Evolutionary conservation across 2,329 filamentous ascomycete genomes (phyloP).

Genomic region (Botrytis porri): DNA sequence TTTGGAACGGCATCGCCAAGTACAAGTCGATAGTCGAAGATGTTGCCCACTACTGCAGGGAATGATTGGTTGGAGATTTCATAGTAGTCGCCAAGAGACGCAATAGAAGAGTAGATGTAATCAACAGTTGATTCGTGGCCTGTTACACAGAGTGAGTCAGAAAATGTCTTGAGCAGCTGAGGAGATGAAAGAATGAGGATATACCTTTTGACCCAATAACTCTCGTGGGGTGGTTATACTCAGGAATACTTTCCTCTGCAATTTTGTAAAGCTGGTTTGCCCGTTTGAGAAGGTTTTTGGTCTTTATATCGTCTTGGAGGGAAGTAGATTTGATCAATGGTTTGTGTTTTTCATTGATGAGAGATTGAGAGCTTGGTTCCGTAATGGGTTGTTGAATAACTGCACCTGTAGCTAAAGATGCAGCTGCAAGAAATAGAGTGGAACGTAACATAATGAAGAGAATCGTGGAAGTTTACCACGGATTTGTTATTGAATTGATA

Average conservation of each 20-base stretch:
- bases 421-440: conserved; percentile 9
- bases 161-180: neutral
- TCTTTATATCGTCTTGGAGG: conserved; percentile 56
- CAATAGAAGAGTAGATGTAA: conserved; percentile 58
- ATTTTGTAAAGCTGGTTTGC: conserved; percentile 61
- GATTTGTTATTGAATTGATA: neutral
- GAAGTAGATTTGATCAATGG: conserved; percentile 48
- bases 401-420: conserved; percentile 23
- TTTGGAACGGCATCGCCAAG: conserved; percentile 51
- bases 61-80: conserved; percentile 61
- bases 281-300: conserved; percentile 54
- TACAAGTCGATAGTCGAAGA: conserved; percentile 57
- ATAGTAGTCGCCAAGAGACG: conserved; percentile 58
- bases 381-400: conserved; percentile 27
- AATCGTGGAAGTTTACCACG: neutral
- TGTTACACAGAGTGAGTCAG: conserved; percentile 36
- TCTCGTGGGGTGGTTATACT: conserved; percentile 66
- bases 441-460: conserved; percentile 16
- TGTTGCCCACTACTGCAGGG: conserved; percentile 57
- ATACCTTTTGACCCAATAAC: conserved; percentile 66
- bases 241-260: conserved; percentile 55
- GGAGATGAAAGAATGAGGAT: conserved; percentile 11
- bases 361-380: conserved; percentile 26
- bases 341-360: conserved; percentile 26
- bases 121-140: conserved; percentile 63